phyloP scores from a whole-genome alignment of 2,329 filamentous ascomycete genomes.

The Graphilbum sp. region DNA sequence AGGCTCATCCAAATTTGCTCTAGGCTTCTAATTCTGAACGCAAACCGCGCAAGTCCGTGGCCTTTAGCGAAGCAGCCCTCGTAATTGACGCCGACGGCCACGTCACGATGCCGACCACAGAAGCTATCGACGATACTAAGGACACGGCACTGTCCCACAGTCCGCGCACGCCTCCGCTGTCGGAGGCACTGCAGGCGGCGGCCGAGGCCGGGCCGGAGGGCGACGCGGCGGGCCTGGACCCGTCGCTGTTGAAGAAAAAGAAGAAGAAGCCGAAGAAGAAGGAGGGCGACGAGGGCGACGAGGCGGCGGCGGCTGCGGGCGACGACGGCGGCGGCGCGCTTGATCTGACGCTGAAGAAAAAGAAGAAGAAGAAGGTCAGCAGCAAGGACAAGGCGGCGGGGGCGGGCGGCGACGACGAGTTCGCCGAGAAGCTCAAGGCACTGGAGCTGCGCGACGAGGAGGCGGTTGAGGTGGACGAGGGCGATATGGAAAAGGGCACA shows the following conservation, averaged over 20 bases:
- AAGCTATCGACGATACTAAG: conserved; percentile 55
- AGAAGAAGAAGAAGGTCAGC: conserved; percentile 67
- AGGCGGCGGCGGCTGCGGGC: conserved; percentile 31
- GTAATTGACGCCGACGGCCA: conserved; percentile 83
- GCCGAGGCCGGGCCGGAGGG: conserved; percentile 25
- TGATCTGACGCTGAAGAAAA: conserved; percentile 45
- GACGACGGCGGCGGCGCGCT: conserved; percentile 37
- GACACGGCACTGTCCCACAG: conserved; percentile 69
- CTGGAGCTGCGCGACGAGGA: conserved; percentile 46
- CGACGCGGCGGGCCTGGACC: conserved; percentile 32
- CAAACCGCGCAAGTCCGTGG: conserved; percentile 54
- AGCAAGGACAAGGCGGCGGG: conserved; percentile 12
- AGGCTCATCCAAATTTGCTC: no score
- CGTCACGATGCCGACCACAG: conserved; percentile 54
- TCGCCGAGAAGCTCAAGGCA: conserved; percentile 44
- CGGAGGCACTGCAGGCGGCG: conserved; percentile 37
- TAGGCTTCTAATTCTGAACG: conserved; percentile 7
- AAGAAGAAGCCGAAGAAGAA: conserved; percentile 35
- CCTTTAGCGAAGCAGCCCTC: conserved; percentile 75
- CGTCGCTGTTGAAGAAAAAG: conserved; percentile 42
- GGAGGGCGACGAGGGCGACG: conserved; percentile 36
- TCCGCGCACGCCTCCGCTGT: conserved; percentile 45
- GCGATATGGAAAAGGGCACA: conserved; percentile 74
- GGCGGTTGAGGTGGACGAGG: conserved; percentile 30
- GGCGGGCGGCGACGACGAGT: conserved; percentile 34